phyloP scores from a whole-genome alignment of 768 basidiomycete genomes.

The Serendipita sp. region DNA sequence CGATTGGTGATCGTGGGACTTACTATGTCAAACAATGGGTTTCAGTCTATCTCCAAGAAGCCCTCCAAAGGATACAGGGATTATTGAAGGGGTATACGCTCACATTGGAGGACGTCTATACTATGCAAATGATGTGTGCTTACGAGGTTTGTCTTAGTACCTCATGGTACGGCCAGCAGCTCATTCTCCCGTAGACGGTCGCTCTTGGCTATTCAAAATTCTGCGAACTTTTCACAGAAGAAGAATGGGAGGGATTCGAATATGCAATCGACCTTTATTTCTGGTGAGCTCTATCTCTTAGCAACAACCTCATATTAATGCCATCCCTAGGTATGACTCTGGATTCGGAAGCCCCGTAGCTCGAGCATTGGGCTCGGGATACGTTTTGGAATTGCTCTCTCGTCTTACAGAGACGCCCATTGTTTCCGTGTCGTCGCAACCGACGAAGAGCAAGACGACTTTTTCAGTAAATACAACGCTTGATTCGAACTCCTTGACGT shows the following conservation, averaged over 20 bases:
- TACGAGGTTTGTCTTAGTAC: conserved; percentile 43
- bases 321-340: conserved; percentile 35
- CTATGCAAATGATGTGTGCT: conserved; percentile 63
- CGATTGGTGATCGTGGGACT: conserved; percentile 40
- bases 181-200: conserved; percentile 42
- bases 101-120: conserved; percentile 50
- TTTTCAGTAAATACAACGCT: conserved; percentile 20
- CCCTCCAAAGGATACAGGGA: conserved; percentile 40
- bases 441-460: not conserved
- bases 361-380: conserved; percentile 62
- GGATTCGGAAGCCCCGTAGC: conserved; percentile 72
- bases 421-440: conserved; percentile 20
- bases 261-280: conserved; percentile 61
- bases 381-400: conserved; percentile 67
- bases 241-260: conserved; percentile 88
- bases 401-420: conserved; percentile 38
- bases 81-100: conserved; percentile 47
- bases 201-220: conserved; percentile 81
- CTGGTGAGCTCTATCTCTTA: conserved; percentile 26
- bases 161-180: not conserved
- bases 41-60: conserved; percentile 49
- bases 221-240: conserved; percentile 75
- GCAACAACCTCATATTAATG: conserved; percentile 11
- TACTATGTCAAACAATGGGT: conserved; percentile 53
- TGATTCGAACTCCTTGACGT: conserved; percentile 19